Evolutionary conservation across 2,329 filamentous ascomycete species (phyloP).

Genomic region (Penicillium crustosum): DNA sequence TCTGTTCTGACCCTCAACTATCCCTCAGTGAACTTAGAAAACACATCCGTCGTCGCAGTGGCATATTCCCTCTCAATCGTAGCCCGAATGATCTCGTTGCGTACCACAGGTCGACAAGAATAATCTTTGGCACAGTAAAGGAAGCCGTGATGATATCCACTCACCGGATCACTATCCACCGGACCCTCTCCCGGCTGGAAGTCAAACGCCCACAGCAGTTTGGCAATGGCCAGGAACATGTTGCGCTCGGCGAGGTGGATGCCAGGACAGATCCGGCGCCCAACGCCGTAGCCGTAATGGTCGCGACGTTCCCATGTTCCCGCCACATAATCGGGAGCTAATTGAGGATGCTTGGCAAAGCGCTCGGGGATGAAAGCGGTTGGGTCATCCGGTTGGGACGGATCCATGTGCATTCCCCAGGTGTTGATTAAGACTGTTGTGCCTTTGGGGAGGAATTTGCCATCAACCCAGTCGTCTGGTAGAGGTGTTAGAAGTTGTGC

Average conservation of each 20-base stretch:
- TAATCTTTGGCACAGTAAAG: constrained; percentile 2
- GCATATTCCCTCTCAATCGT: not conserved
- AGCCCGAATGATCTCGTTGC: not conserved
- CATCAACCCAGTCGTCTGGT: not conserved
- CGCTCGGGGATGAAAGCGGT: not conserved
- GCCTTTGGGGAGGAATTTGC: not conserved
- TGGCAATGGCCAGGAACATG: not conserved
- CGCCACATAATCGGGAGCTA: not conserved
- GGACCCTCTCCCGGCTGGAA: not conserved
- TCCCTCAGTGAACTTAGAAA: not conserved
- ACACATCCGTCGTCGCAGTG: not conserved
- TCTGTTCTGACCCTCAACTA: not conserved
- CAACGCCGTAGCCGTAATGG: constrained; percentile 1
- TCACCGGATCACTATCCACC: not conserved
- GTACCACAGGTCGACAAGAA: not conserved
- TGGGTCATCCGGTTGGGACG: not conserved
- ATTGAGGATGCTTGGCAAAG: not conserved
- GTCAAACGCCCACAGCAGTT: not conserved
- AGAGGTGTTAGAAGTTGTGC: not conserved
- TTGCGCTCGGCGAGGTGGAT: constrained; percentile 5
- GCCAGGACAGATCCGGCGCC: constrained; percentile 1
- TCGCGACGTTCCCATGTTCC: constrained; percentile 1
- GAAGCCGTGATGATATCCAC: not conserved
- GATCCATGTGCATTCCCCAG: constrained; percentile 4
- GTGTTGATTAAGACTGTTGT: not conserved